Evolutionary conservation across 495 filamentous ascomycete species (phyloP).

Genomic region (Rhypophila decipiens): DNA sequence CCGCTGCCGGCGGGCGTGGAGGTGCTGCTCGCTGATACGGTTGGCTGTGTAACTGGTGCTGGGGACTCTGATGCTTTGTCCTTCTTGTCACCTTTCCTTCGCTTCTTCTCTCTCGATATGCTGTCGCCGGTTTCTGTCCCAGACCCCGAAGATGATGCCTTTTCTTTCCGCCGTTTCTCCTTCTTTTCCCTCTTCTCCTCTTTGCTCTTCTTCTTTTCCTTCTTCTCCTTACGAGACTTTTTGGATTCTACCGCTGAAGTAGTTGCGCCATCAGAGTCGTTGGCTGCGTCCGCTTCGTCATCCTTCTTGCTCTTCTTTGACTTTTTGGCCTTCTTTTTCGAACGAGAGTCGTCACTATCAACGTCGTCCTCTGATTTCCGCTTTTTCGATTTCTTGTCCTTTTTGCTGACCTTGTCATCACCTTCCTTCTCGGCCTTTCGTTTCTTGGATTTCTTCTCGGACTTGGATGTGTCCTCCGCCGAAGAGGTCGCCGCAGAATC

Average conservation of each 20-base stretch:
- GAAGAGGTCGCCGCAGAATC: background rate
- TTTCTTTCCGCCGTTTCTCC: slow-evolving; percentile 38
- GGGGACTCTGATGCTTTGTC: background rate
- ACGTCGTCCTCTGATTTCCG: slow-evolving; percentile 25
- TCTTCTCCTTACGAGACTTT: slow-evolving; percentile 31
- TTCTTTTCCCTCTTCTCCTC: slow-evolving; percentile 39
- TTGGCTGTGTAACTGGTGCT: slow-evolving; percentile 1
- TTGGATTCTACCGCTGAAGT: slow-evolving; percentile 13
- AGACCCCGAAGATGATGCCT: slow-evolving; percentile 24
- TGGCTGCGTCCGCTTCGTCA: slow-evolving; percentile 17
- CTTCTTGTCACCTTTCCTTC: slow-evolving; percentile 18
- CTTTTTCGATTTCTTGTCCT: slow-evolving; percentile 36
- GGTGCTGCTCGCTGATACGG: slow-evolving; percentile 18
- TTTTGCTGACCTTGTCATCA: slow-evolving; percentile 29
- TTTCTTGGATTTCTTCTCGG: slow-evolving; percentile 40
- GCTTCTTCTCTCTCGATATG: slow-evolving; percentile 18
- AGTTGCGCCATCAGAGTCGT: slow-evolving; percentile 14
- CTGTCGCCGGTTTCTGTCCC: slow-evolving; percentile 13
- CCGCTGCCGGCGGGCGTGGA: slow-evolving; percentile 23
- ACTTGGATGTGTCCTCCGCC: slow-evolving; percentile 14
- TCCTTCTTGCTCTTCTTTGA: slow-evolving; percentile 27
- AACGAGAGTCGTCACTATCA: slow-evolving; percentile 14
- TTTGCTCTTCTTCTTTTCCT: slow-evolving; percentile 26
- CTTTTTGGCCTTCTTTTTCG: slow-evolving; percentile 36
- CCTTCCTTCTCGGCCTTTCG: slow-evolving; percentile 28